Base-by-base conservation (phyloP, 2,329 filamentous ascomycete genomes). In the Colletotrichum sp. region DNA sequence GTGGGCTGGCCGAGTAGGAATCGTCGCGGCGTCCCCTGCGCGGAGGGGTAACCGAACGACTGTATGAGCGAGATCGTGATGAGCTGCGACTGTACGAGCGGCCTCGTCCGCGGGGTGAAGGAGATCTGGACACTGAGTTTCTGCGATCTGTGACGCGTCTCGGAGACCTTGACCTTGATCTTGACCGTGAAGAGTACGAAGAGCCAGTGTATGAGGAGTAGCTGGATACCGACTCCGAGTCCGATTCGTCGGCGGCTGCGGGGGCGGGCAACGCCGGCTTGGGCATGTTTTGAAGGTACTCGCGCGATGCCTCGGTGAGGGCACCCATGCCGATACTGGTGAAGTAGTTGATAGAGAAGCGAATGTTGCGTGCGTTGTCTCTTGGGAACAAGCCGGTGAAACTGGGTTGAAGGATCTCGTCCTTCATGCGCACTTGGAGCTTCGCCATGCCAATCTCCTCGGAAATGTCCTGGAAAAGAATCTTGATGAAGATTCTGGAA, bases 311-410 rank as follows among this genome's bases (percentile, higher is more conserved):
- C 83, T 99, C 97, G 3, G 97, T 99, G 77, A 99, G 90, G 28
- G 92, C 92, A 82, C 97, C 97, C 94, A 99, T 98, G 74, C 96
- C 96, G 81, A 99, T 98, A 81, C 96, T 97, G 12, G 97, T 99
- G 84, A 99, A 99, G 89, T 98, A 99, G 86, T 99, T 99, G 92
- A 99, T 98, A 67, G 96, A 95, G 88, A 99, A 99, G 70, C 96
- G 93, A 52, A 96, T 96, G 85, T 98, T 97, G 82, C 95, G 93
- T 28, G 96, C 92, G 81, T 96, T 95, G 83, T 99, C 96, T 76
- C 89, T 93, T 1, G 97, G 97, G 89, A 99, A 99, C 58, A 99
- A 87, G 34, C 96, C 96, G 52, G 93, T 92, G 75, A 98, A 92
- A 82, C 92, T 94, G 66, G 95, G 92, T 76, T 93, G 93, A 52